phyloP scores from a whole-genome alignment of 129 eudicot species.

The Pittosporum tobira region DNA sequence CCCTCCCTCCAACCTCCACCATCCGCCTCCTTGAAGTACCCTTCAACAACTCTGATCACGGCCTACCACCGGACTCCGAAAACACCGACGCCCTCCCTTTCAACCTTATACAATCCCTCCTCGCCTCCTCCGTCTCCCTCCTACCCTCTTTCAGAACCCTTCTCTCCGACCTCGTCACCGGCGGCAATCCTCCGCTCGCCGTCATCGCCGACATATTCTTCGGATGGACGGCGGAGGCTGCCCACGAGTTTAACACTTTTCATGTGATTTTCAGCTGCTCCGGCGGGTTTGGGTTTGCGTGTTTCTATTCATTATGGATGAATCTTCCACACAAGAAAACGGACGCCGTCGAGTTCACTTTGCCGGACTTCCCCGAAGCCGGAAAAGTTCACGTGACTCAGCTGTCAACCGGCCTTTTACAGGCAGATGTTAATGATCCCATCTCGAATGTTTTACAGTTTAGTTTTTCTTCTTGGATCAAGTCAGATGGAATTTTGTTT shows the following conservation, averaged over 20 bases:
- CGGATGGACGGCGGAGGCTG: conserved; percentile 40
- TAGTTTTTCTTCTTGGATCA: conserved; percentile 34
- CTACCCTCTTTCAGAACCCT: conserved; percentile 25
- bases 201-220: conserved; percentile 36
- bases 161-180: conserved; percentile 10
- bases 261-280: conserved; percentile 26
- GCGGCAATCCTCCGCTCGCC: conserved; percentile 23
- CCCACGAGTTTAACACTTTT: conserved; percentile 30
- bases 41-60: conserved; percentile 46
- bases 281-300: conserved; percentile 43
- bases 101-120: conserved; percentile 25
- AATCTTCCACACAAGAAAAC: conserved; percentile 31
- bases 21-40: conserved; percentile 52
- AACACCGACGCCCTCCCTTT: conserved; percentile 48
- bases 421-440: conserved; percentile 50
- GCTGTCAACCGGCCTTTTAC: conserved; percentile 25
- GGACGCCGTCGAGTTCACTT: conserved; percentile 29
- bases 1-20: conserved; percentile 39
- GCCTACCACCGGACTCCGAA: conserved; percentile 56
- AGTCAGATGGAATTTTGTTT: conserved; percentile 51
- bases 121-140: conserved; percentile 32
- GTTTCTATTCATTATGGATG: conserved; percentile 56
- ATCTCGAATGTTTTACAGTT: conserved; percentile 20
- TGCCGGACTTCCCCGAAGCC: conserved; percentile 57
- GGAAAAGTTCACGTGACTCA: conserved; percentile 51